Evolutionary conservation across 306 rosid species (phyloP), one percentile per base, ranked within the genome.

Genomic region (Abrus precatorius): DNA sequence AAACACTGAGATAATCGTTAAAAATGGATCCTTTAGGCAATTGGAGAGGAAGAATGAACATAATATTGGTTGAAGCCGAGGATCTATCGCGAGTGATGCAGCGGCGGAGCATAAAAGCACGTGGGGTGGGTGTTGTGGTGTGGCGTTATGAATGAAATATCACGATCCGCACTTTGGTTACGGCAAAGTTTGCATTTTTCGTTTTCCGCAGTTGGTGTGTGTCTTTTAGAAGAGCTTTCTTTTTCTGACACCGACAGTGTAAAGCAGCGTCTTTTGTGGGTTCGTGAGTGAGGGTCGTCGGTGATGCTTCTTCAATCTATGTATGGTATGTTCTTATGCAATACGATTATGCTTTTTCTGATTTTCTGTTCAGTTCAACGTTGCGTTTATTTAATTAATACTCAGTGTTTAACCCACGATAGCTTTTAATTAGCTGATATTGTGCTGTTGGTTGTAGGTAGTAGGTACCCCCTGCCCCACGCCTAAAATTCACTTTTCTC

Each of bases 81-180:
- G 86, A 69, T 82, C 78, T 75, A 83, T 49, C 43, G 49, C 34
- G 67, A 33, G 72, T 44, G 80, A 78, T 62, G 74, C 44, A 72
- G n/a, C 54, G 64, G 8, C 28, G 33, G 50, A 72, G 45, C 64
- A 53, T 79, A 65, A 36, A 81, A 59, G 53, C 44, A 53, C 48
- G 73, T 29, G 50, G 33, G 38, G 70, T 44, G 14, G 14, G 74
- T 27, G 20, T 20, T 0, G 29, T 1, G 6, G 28, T 38, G 29
- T 34, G 2, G 44, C 36, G 57, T 30, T 43, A 43, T 36, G 67
- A 72, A 45, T 68, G 69, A 69, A 60, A 53, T 66, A 70, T 63
- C 72, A 86, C 28, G 85, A 83, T 86, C 89, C 43, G 67, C 72
- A 72, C 83, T 76, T 80, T 11, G 45, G 56, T 33, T 7, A 53